Evolutionary conservation across 2,329 filamentous ascomycete genomes (phyloP).

Genomic region (Lasiodiplodia hormozganensis): DNA sequence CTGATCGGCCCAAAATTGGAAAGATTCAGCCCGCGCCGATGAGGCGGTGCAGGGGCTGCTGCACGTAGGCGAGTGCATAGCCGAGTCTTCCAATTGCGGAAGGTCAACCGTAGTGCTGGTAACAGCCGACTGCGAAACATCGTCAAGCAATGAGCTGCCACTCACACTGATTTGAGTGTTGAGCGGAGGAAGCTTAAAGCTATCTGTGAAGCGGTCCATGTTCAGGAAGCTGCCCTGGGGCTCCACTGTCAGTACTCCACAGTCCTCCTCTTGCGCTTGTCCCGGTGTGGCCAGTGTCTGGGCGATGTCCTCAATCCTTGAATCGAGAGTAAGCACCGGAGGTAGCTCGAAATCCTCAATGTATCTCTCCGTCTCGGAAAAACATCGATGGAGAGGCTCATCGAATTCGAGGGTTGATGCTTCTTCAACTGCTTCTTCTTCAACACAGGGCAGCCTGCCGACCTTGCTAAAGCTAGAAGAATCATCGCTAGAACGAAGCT

Average conservation of each 20-base stretch:
- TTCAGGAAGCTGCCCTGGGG: neutral
- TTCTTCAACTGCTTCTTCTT: neutral
- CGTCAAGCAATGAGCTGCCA: neutral
- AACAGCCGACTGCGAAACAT: constrained; percentile 2
- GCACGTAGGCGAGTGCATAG: constrained; percentile 5
- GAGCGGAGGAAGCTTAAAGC: constrained; percentile 4
- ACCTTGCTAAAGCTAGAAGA: neutral
- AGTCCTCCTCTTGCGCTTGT: neutral
- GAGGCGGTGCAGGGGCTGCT: constrained; percentile 3
- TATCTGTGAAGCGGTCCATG: neutral
- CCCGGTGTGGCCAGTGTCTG: neutral
- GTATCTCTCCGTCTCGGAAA: constrained; percentile 9
- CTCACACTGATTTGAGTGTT: neutral
- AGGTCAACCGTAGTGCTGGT: constrained; percentile 9
- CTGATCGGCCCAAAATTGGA: constrained; percentile 9
- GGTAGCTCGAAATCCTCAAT: neutral
- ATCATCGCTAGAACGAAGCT: neutral
- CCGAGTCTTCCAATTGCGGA: constrained; percentile 11
- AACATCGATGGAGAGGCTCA: constrained; percentile 4
- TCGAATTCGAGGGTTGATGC: neutral
- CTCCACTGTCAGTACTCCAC: neutral
- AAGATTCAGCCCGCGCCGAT: constrained; percentile 4
- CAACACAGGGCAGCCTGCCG: neutral
- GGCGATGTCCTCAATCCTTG: neutral
- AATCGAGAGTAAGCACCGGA: neutral